Evolutionary conservation across 2,329 filamentous ascomycete species (phyloP).

Genomic region (Hansfordia pulvinata): DNA sequence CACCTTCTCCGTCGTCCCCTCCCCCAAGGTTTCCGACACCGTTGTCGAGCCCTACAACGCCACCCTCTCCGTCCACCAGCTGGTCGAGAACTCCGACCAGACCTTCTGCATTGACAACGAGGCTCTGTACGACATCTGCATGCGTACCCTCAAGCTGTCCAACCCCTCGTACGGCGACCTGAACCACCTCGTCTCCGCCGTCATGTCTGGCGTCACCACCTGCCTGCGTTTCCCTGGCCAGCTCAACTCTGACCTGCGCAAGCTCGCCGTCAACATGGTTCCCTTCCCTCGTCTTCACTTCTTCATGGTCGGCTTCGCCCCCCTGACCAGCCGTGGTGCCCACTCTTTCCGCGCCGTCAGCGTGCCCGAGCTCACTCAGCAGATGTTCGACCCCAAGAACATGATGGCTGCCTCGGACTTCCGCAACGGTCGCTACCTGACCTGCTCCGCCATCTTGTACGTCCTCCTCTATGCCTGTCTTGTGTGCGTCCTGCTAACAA

Average conservation of each 20-base stretch:
- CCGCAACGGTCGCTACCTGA: constrained; percentile 98
- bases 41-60: constrained; percentile 99
- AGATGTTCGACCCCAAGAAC: constrained; percentile 99
- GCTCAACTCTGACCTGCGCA: constrained; percentile 99
- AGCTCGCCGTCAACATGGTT: constrained; percentile 99
- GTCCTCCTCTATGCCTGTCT: constrained; percentile 16
- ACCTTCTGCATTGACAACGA: constrained; percentile 99
- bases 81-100: constrained; percentile 99
- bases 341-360: constrained; percentile 95
- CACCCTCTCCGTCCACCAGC: constrained; percentile 95
- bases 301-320: constrained; percentile 99
- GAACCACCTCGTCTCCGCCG: constrained; percentile 97
- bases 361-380: constrained; percentile 96
- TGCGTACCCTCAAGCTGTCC: constrained; percentile 97
- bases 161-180: constrained; percentile 98
- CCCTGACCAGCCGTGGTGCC: constrained; percentile 83
- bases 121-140: constrained; percentile 99
- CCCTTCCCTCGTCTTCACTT: constrained; percentile 99
- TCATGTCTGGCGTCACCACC: constrained; percentile 99
- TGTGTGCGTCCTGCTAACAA: constrained; percentile 9
- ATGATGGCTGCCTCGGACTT: constrained; percentile 99
- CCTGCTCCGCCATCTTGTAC: constrained; percentile 96
- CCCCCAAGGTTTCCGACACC: constrained; percentile 98
- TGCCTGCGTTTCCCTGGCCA: constrained; percentile 98
- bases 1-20: constrained; percentile 97